Evolutionary conservation across 176 grass and related monocot species (phyloP).

Genomic region (Oropetium thomaeum): DNA sequence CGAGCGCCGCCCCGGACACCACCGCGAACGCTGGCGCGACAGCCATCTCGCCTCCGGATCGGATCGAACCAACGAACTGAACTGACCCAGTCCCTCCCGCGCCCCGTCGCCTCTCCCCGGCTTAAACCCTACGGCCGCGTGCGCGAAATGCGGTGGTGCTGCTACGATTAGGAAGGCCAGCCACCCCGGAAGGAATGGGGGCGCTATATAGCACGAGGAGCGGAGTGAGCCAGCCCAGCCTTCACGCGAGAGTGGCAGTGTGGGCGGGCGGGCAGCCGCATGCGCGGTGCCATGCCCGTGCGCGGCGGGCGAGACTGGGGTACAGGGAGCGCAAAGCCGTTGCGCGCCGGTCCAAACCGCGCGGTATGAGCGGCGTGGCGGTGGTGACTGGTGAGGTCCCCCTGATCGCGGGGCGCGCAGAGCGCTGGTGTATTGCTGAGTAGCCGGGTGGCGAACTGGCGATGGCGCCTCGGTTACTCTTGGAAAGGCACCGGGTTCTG

Average conservation of each 20-base stretch:
- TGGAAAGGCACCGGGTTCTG: not conserved
- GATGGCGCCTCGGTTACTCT: not conserved
- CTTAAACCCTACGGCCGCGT: conserved; percentile 25
- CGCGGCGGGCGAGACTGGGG: too few relatives aligned
- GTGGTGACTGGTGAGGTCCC: not conserved
- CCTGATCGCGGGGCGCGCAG: not conserved
- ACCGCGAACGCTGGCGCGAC: conserved; percentile 39
- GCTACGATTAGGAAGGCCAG: conserved; percentile 7
- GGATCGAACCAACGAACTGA: conserved; percentile 20
- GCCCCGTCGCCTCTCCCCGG: not conserved
- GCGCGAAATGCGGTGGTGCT: conserved; percentile 24
- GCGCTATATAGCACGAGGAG: conserved; percentile 31
- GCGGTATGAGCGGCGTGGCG: not conserved
- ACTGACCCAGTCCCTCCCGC: not conserved
- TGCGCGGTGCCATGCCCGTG: conserved; percentile 10
- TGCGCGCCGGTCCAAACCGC: conserved; percentile 34
- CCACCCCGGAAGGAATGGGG: not conserved
- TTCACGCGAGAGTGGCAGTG: conserved; percentile 23
- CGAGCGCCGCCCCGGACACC: conserved; percentile 42
- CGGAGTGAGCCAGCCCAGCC: not conserved
- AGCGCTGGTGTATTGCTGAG: not conserved
- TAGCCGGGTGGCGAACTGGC: conserved; percentile 5
- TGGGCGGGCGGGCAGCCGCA: not conserved
- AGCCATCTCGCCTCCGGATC: conserved; percentile 25
- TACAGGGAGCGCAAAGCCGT: not conserved